A percentile compares a stretch with the other conserved stretches of the same genome.
These are phyloP conservation scores for Pseudogymnoascus sp. DNA, from an alignment of 2,329 filamentous ascomycete species.

Conservation along the genomic window DNA sequence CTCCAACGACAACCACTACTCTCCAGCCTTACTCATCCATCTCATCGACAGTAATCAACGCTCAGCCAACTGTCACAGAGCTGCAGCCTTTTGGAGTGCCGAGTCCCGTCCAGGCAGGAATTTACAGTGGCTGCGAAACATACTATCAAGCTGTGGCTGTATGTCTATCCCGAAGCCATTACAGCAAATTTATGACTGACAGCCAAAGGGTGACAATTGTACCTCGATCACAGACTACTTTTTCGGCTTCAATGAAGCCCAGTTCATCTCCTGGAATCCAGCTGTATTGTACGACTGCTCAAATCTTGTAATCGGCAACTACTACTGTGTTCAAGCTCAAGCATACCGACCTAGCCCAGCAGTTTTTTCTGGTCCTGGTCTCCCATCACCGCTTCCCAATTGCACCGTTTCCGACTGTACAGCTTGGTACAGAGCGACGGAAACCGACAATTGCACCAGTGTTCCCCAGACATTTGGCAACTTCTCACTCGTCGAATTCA, in stretches of 20 bases:
- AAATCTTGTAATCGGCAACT: conserved; percentile 19
- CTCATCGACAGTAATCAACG: conserved; percentile 6
- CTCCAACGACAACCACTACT: conserved; percentile 6
- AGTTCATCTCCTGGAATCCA: conserved; percentile 26
- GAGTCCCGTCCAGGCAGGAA: background rate
- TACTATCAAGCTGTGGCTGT: conserved; percentile 7
- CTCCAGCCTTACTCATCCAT: conserved; percentile 3
- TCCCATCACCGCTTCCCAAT: background rate
- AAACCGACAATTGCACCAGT: background rate
- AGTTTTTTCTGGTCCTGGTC: background rate
- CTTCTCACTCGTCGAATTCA: background rate
- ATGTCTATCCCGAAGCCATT: background rate
- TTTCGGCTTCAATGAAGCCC: conserved; percentile 5
- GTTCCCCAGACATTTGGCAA: background rate
- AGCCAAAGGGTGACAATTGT: background rate
- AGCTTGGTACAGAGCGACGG: background rate
- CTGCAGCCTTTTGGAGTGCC: background rate
- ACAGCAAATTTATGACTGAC: background rate
- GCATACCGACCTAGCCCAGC: background rate
- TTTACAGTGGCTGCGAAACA: background rate
- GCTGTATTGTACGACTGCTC: conserved; percentile 19
- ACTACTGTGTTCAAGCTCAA: conserved; percentile 18
- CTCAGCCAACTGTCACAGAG: conserved; percentile 6
- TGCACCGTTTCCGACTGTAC: background rate
- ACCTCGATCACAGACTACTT: background rate